Conservation (phyloP, 2,329 filamentous ascomycete species). For the Claviceps sp. region DNA sequence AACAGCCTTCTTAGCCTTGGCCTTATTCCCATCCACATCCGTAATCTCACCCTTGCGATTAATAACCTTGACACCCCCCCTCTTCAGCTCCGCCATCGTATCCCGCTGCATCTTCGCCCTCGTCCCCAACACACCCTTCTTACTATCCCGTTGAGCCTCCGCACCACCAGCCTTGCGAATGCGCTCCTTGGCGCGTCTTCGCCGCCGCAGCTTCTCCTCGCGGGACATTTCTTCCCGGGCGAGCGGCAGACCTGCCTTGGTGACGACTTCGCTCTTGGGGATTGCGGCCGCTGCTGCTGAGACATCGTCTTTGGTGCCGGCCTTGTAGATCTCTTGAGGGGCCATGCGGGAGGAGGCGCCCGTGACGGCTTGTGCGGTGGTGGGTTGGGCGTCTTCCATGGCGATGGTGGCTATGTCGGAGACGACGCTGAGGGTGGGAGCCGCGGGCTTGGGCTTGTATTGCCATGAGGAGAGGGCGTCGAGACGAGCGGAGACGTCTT, state of each 20-base stretch:
- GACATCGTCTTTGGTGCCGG: slow-evolving; percentile 32
- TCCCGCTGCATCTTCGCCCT: slow-evolving; percentile 36
- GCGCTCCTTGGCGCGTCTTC: slow-evolving; percentile 76
- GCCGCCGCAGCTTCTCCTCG: slow-evolving; percentile 67
- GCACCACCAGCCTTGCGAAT: slow-evolving; percentile 52
- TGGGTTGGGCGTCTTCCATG: slow-evolving; percentile 92
- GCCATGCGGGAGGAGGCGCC: slow-evolving; percentile 65
- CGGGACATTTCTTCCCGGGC: slow-evolving; percentile 76
- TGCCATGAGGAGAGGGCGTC: slow-evolving; percentile 89
- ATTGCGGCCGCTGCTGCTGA: slow-evolving; percentile 33
- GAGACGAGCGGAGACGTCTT: slow-evolving; percentile 62
- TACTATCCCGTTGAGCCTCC: slow-evolving; percentile 13
- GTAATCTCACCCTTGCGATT: slow-evolving; percentile 78
- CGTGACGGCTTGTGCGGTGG: slow-evolving; percentile 60
- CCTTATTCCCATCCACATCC: slow-evolving; percentile 71
- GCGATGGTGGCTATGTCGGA: slow-evolving; percentile 80
- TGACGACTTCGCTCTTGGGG: slow-evolving; percentile 58
- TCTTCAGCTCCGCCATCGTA: slow-evolving; percentile 57
- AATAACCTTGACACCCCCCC: slow-evolving; percentile 83
- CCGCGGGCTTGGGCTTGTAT: slow-evolving; percentile 80
- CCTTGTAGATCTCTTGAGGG: slow-evolving; percentile 85
- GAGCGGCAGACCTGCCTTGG: slow-evolving; percentile 64
- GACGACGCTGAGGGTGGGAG: slow-evolving; percentile 72
- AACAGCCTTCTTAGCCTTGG: slow-evolving; percentile 36
- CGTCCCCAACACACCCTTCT: slow-evolving; percentile 30